Evolutionary conservation across 2,329 filamentous ascomycete genomes (phyloP).

Genomic region (Alternaria rosae): DNA sequence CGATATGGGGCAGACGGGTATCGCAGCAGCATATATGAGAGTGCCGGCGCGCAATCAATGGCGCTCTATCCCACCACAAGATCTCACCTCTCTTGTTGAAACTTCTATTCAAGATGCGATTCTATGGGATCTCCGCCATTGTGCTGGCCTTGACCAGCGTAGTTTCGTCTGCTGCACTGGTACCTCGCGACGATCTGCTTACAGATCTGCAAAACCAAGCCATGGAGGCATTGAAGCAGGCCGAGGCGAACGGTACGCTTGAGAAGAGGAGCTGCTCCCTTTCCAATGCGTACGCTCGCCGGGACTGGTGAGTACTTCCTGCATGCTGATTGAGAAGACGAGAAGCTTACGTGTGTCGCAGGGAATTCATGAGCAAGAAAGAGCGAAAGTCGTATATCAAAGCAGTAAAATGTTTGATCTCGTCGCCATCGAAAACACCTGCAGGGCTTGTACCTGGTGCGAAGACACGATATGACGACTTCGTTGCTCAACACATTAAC

Average conservation of each 20-base stretch:
- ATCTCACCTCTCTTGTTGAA: neutral
- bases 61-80: neutral
- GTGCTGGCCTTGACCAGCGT: constrained; percentile 14
- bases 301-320: constrained; percentile 18
- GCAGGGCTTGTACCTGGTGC: constrained; percentile 27
- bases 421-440: constrained; percentile 22
- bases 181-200: neutral
- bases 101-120: constrained; percentile 1
- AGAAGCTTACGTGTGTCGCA: neutral
- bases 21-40: neutral
- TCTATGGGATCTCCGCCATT: constrained; percentile 3
- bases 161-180: constrained; percentile 11
- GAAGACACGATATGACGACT: constrained; percentile 36
- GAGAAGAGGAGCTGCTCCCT: constrained; percentile 16
- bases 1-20: neutral
- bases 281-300: constrained; percentile 16
- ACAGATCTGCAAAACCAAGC: constrained; percentile 21
- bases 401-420: constrained; percentile 29
- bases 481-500: constrained; percentile 34
- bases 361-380: neutral
- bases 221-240: constrained; percentile 14
- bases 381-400: constrained; percentile 28
- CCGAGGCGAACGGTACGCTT: constrained; percentile 10
- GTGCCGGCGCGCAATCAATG: neutral
- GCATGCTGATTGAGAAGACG: neutral